These are phyloP conservation scores for Chamaenerion angustifolium DNA, from an alignment of 345 rosid genomes.

Conservation along the genomic window DNA sequence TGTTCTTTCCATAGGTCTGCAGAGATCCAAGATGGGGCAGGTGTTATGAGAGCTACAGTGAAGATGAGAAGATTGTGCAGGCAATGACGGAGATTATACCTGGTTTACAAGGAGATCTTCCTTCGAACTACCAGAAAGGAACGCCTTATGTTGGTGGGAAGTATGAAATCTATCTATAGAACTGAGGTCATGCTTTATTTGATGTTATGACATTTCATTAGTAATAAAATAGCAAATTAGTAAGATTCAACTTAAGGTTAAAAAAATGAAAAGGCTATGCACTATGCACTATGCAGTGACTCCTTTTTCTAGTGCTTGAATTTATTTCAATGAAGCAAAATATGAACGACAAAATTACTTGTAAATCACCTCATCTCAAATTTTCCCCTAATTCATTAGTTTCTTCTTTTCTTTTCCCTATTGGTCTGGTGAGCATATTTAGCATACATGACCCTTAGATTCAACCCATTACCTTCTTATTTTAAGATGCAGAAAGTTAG, in stretches of 20 bases:
- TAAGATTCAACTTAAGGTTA: neutral
- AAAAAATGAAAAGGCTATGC: no score
- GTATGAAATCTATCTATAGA: constrained; percentile 28
- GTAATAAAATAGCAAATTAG: neutral
- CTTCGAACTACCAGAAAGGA: constrained; percentile 39
- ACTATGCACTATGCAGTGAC: no score
- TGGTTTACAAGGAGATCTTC: constrained; percentile 88
- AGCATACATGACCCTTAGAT: no score
- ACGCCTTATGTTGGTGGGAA: constrained; percentile 82
- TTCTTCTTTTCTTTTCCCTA: no score
- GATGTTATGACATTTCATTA: no score
- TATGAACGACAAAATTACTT: no score
- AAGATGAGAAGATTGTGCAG: constrained; percentile 68
- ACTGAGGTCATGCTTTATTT: neutral
- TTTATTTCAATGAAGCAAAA: neutral
- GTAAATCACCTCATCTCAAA: no score
- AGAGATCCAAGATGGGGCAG: constrained; percentile 99
- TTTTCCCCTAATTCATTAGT: no score
- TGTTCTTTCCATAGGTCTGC: constrained; percentile 50
- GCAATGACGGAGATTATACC: constrained; percentile 71
- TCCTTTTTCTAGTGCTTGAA: neutral
- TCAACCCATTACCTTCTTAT: no score
- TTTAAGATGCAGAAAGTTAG: no score
- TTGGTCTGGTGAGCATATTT: no score
- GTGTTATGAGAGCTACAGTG: constrained; percentile 93